Evolutionary conservation across 768 basidiomycete genomes (phyloP).

Genomic region (Gyrodon lividus): DNA sequence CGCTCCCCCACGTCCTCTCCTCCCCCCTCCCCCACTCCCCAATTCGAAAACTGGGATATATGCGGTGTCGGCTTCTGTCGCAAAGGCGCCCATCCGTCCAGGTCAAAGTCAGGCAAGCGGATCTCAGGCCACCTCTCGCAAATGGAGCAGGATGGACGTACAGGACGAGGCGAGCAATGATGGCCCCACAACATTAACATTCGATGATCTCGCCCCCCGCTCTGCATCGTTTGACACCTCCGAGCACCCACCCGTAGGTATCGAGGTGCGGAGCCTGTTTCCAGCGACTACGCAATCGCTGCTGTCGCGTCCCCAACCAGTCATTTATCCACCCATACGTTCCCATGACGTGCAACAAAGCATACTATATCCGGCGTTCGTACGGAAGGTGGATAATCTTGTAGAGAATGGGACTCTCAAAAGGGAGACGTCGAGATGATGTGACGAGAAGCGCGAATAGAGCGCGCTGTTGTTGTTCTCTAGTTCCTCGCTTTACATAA

Average conservation of each 20-base stretch:
- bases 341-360: constrained; percentile 13
- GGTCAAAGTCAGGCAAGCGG: constrained; percentile 12
- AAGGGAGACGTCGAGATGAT: background rate
- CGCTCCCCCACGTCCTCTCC: constrained; percentile 17
- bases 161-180: constrained; percentile 20
- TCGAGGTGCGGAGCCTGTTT: constrained; percentile 14
- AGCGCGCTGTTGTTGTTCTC: background rate
- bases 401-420: constrained; percentile 17
- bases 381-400: constrained; percentile 22
- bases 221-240: background rate
- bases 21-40: constrained; percentile 17
- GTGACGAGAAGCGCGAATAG: background rate
- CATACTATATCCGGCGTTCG: constrained; percentile 23
- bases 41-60: background rate
- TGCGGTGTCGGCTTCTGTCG: constrained; percentile 10
- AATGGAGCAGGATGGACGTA: constrained; percentile 30
- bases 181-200: constrained; percentile 17
- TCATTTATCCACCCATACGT: constrained; percentile 15
- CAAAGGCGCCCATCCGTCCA: constrained; percentile 7
- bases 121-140: constrained; percentile 23
- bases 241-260: background rate
- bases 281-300: background rate
- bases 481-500: background rate
- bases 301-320: constrained; percentile 26
- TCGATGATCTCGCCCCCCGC: constrained; percentile 23